Base-by-base conservation (phyloP, 768 basidiomycete species). In the Gloeophyllum trabeum region DNA sequence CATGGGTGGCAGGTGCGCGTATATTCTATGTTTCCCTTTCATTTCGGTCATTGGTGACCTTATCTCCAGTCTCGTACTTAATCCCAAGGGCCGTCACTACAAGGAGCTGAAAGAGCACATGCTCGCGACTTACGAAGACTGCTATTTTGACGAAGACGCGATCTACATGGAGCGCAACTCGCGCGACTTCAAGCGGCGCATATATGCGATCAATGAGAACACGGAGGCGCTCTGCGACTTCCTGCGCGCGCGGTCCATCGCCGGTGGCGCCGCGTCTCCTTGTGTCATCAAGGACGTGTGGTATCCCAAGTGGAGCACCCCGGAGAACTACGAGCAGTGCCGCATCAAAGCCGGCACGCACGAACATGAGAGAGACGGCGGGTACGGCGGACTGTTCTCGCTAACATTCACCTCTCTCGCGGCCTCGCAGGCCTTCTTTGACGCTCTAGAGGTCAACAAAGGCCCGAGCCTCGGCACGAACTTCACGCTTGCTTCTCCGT, bases 161-260 rank as follows among this genome's bases (percentile, higher is more conserved):
- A 77, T 97, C 43, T 94, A 80, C 69, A 86, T 99, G 85, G 94
- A 99, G 57, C 85, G 93, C 50, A 99, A 99, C 63, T 98, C 94
- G 14, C 87, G 94, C 40, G 81, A 96, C 62, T 97, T 94, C 66
- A 62, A 70, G 40, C 67, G 64, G 5, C 87, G 94, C 42, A 72
- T 91, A 49, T 67, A 67, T 43, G 57, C 66, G 41, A 89, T 94
- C 60, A 89, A 98, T 58, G 58, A 60, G 24, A 98, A 94, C 58
- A 69, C 93, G 3, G 80, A 89, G 55, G 74, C 73, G 35, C 66
- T 93, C 43, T 93, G 90, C 59, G 81, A 86, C 42, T 76, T 82
- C 56, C 67, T 99, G 22, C 71, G 67, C 28, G 67, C 75, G 2
- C 75, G 72, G 37, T 81, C 81, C 1, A 42, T 65, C 22, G 61